phyloP scores from a whole-genome alignment of 1,139 yeast genomes.

The Yamadazyma diospyri region DNA sequence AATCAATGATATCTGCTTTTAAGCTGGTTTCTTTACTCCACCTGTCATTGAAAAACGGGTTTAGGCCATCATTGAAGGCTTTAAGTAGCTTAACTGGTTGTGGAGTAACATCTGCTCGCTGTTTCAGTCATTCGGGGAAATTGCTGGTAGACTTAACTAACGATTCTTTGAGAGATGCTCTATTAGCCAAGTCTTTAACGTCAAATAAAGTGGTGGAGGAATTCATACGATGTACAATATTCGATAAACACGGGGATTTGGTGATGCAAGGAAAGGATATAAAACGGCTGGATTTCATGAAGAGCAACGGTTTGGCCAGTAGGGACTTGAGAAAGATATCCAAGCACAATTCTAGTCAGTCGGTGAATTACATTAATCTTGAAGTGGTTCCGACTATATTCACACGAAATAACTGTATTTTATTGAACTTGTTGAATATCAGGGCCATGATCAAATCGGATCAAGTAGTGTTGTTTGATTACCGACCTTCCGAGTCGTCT shows the following conservation, averaged over 20 bases:
- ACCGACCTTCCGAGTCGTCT: slow-evolving; percentile 18
- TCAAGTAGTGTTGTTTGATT: slow-evolving; percentile 38
- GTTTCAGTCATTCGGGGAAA: neutral
- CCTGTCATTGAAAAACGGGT: too few species aligned
- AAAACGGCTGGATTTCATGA: slow-evolving; percentile 34
- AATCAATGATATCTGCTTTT: too few species aligned
- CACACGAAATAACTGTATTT: slow-evolving; percentile 34
- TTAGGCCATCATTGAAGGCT: too few species aligned
- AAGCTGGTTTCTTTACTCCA: too few species aligned
- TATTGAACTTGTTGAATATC: slow-evolving; percentile 38
- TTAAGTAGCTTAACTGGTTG: too few species aligned
- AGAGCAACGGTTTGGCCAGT: slow-evolving; percentile 32
- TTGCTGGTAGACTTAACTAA: slow-evolving; percentile 2
- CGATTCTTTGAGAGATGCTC: slow-evolving; percentile 20
- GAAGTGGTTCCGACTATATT: slow-evolving; percentile 45
- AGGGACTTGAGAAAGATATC: slow-evolving; percentile 42
- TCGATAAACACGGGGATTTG: slow-evolving; percentile 34
- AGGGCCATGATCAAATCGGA: slow-evolving; percentile 41
- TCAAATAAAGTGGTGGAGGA: slow-evolving; percentile 25
- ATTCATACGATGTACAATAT: slow-evolving; percentile 57
- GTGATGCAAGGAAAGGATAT: slow-evolving; percentile 40
- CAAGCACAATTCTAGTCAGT: slow-evolving; percentile 18
- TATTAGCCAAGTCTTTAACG: slow-evolving; percentile 21
- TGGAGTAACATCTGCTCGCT: too few species aligned
- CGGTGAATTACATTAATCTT: slow-evolving; percentile 21